Evolutionary conservation across 2,329 filamentous ascomycete genomes (phyloP).

Genomic region (Alternaria atra): DNA sequence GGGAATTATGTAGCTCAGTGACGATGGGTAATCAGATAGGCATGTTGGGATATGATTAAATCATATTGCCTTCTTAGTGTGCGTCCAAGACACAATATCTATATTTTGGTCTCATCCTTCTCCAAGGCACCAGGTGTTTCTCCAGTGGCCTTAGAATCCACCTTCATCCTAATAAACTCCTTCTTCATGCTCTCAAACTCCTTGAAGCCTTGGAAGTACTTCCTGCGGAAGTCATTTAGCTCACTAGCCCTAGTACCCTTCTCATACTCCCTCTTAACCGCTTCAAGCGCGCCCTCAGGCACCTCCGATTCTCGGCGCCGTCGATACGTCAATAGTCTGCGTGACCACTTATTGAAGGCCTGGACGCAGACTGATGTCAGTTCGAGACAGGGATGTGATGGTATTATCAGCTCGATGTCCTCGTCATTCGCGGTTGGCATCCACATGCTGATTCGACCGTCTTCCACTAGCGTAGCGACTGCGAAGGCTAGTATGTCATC

Average conservation of each 20-base stretch:
- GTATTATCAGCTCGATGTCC: constrained; percentile 77
- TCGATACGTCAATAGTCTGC: constrained; percentile 86
- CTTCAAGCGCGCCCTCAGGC: constrained; percentile 38
- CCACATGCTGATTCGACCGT: constrained; percentile 90
- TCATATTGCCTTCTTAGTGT: neutral
- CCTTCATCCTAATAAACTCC: constrained; percentile 39
- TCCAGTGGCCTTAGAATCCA: neutral
- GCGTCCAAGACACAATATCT: neutral
- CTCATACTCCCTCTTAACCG: constrained; percentile 44
- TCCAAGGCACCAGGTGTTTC: neutral
- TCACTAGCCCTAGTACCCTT: constrained; percentile 68
- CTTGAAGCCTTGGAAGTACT: constrained; percentile 56
- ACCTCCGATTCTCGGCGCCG: constrained; percentile 69
- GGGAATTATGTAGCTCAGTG: neutral
- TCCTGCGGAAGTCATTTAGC: constrained; percentile 72
- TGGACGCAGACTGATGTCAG: constrained; percentile 82
- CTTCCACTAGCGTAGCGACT: constrained; percentile 75
- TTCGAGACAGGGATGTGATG: constrained; percentile 77
- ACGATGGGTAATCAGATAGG: neutral
- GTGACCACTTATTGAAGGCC: constrained; percentile 91
- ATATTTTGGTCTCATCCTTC: neutral
- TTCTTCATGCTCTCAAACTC: constrained; percentile 44
- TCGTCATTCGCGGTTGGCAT: constrained; percentile 80
- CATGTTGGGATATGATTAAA: neutral
- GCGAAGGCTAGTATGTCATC: constrained; percentile 90